Conservation (phyloP, 352 stramenopile species). For the Globisporangium camurandrum region DNA sequence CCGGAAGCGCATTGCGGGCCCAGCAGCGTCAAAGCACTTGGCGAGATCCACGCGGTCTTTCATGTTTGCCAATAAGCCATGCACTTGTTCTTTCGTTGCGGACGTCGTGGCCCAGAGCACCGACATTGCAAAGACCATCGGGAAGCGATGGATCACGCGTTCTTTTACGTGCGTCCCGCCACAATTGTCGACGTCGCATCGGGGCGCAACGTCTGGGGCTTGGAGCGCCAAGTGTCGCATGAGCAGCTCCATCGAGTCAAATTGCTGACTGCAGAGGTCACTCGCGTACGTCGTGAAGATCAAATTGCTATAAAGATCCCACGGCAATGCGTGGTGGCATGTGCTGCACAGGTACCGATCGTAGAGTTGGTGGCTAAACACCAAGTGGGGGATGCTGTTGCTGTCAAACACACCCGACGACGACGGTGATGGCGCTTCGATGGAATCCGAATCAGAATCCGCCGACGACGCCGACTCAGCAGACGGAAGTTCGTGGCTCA, state of each 20-base stretch:
- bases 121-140: conserved; percentile 82
- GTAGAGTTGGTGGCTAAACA: conserved; percentile 86
- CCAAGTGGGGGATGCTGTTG: conserved; percentile 80
- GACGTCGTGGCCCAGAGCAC: conserved; percentile 71
- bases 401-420: conserved; percentile 84
- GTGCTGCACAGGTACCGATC: conserved; percentile 61
- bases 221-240: conserved; percentile 51
- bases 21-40: conserved; percentile 62
- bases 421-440: conserved; percentile 47
- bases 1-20: conserved; percentile 60
- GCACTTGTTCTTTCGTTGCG: conserved; percentile 69
- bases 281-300: conserved; percentile 80
- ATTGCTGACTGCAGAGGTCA: conserved; percentile 50
- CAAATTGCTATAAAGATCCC: conserved; percentile 79
- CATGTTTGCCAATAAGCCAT: conserved; percentile 57
- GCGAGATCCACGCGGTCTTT: conserved; percentile 63
- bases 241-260: conserved; percentile 69
- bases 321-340: conserved; percentile 56
- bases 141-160: conserved; percentile 76
- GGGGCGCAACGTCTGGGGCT: conserved; percentile 40
- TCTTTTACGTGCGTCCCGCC: conserved; percentile 62
- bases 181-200: conserved; percentile 51
- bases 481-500: conserved; percentile 50
- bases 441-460: too few species aligned
- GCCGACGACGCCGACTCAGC: conserved; percentile 16